Conservation (phyloP, 495 filamentous ascomycete genomes). For the Hypoxylon subgilvum region DNA sequence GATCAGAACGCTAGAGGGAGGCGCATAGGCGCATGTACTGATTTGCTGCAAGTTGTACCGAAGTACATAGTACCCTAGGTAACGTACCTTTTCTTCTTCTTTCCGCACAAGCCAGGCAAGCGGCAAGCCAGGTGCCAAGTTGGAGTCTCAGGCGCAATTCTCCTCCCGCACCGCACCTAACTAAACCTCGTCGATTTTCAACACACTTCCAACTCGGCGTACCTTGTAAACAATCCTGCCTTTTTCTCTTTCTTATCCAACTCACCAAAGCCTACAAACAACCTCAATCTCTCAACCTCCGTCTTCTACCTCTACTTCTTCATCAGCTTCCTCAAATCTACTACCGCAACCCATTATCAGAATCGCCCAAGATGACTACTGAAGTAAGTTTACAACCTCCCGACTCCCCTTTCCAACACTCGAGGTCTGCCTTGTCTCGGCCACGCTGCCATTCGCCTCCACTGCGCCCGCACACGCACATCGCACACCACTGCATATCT, state of each 20-base stretch:
- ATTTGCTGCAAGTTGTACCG: not conserved
- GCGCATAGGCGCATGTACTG: not conserved
- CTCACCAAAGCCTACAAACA: conserved; percentile 20
- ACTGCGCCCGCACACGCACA: conserved; percentile 22
- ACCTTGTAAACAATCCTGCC: conserved; percentile 45
- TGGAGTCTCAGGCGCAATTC: conserved; percentile 39
- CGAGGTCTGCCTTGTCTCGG: conserved; percentile 37
- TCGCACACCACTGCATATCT: conserved; percentile 30
- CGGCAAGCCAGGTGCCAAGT: conserved; percentile 36
- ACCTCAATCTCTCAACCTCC: conserved; percentile 30
- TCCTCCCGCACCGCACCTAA: conserved; percentile 47
- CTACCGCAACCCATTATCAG: conserved; percentile 16
- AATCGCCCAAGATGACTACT: conserved; percentile 63
- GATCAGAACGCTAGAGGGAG: conserved; percentile 6
- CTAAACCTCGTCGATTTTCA: conserved; percentile 47
- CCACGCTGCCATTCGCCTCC: conserved; percentile 40
- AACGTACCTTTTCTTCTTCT: conserved; percentile 8
- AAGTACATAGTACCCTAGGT: conserved; percentile 11
- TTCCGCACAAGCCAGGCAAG: no score
- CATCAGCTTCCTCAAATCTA: conserved; percentile 38
- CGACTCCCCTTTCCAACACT: conserved; percentile 36
- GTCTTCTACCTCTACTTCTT: conserved; percentile 33
- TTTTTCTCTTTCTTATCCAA: conserved; percentile 31
- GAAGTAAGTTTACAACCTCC: conserved; percentile 61
- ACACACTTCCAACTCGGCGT: conserved; percentile 34